phyloP scores from a whole-genome alignment of 2,329 filamentous ascomycete species.

The Microcera coccophila region DNA sequence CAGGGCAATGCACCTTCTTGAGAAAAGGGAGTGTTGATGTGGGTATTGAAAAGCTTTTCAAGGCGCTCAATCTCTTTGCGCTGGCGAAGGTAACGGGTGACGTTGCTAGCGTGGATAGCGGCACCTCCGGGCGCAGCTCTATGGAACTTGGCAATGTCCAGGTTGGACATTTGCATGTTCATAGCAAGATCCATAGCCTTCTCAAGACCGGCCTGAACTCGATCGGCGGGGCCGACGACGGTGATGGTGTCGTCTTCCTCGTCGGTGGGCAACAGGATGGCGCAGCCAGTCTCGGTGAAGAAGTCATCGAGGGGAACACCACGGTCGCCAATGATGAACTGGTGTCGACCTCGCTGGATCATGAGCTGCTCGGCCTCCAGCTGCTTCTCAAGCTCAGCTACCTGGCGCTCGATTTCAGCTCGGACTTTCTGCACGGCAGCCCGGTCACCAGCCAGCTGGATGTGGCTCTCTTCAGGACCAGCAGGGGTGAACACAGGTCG shows the following conservation, averaged over 20 bases:
- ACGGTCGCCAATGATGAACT: slow-evolving; percentile 87
- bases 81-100: slow-evolving; percentile 83
- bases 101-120: slow-evolving; percentile 73
- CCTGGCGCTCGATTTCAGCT: slow-evolving; percentile 74
- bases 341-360: slow-evolving; percentile 83
- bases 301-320: slow-evolving; percentile 81
- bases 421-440: slow-evolving; percentile 74
- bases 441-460: slow-evolving; percentile 83
- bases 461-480: slow-evolving; percentile 65
- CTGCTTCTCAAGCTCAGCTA: slow-evolving; percentile 69
- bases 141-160: slow-evolving; percentile 80
- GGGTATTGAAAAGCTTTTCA: slow-evolving; percentile 75
- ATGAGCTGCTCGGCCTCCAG: slow-evolving; percentile 74
- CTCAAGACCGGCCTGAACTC: slow-evolving; percentile 71
- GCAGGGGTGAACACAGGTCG: slow-evolving; percentile 68
- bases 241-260: slow-evolving; percentile 81
- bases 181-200: slow-evolving; percentile 85
- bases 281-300: slow-evolving; percentile 84
- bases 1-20: slow-evolving; percentile 70
- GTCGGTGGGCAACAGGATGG: slow-evolving; percentile 73
- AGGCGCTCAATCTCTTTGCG: slow-evolving; percentile 78
- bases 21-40: slow-evolving; percentile 75
- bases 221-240: slow-evolving; percentile 73
- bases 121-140: slow-evolving; percentile 67
- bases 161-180: slow-evolving; percentile 77